These are phyloP conservation scores for Macadamia integrifolia DNA, from an alignment of 164 flowering plant genomes.

Conservation along the genomic window DNA sequence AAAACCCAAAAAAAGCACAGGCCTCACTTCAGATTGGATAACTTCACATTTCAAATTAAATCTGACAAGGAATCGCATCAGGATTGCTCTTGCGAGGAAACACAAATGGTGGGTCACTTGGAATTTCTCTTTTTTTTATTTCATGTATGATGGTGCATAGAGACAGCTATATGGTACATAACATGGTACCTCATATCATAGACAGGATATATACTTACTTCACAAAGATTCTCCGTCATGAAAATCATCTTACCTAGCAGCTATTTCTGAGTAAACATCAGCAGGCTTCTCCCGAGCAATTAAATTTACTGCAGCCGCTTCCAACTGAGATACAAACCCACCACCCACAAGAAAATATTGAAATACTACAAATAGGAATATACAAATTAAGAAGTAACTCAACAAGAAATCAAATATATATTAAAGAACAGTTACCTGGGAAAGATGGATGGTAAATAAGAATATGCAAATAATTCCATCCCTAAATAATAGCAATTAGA, in stretches of 20 bases:
- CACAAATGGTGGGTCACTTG: no score
- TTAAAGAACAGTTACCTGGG: not conserved
- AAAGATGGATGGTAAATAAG: not conserved
- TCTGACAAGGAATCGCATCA: no score
- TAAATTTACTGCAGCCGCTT: conserved; percentile 92
- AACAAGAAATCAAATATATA: no score
- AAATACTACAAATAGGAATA: not conserved
- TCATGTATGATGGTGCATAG: no score
- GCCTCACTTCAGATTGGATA: no score
- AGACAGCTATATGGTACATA: no score
- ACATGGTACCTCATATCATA: no score
- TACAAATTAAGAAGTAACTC: not conserved
- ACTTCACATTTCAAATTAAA: no score
- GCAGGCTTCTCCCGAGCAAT: conserved; percentile 84
- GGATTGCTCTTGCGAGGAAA: no score
- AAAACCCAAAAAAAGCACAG: no score
- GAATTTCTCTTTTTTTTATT: no score
- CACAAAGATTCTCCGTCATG: not conserved
- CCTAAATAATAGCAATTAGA: not conserved
- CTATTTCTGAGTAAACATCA: conserved; percentile 95
- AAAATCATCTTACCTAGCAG: conserved; percentile 55
- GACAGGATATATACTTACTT: not conserved
- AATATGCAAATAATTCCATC: not conserved
- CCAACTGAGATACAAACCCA: conserved; percentile 46
- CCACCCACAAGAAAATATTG: not conserved